Conservation (phyloP, 768 basidiomycete species). For the Boletellus sp. region DNA sequence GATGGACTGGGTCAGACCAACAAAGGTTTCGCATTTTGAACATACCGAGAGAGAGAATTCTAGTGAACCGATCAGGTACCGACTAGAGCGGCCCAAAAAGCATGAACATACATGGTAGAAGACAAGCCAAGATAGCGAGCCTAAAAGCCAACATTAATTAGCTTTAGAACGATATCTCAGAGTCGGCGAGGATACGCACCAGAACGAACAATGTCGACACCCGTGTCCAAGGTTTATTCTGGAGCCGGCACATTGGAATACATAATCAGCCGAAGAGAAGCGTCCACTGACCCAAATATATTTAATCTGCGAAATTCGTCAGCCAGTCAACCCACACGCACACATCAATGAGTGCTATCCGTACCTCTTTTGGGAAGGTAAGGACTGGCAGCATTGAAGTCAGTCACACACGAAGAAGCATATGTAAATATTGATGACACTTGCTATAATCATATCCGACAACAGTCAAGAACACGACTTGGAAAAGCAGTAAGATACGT, state of each 20-base stretch:
- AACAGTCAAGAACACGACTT: not conserved
- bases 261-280: not conserved
- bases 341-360: not conserved
- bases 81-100: no score
- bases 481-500: not conserved
- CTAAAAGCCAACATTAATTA: not conserved
- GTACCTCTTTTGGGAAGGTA: not conserved
- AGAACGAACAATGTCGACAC: not conserved
- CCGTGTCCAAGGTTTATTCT: not conserved
- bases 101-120: not conserved
- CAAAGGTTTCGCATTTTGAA: not conserved
- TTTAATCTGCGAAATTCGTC: not conserved
- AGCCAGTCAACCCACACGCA: not conserved
- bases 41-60: not conserved
- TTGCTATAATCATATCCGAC: not conserved
- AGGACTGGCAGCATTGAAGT: not conserved
- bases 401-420: not conserved
- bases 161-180: not conserved
- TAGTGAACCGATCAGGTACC: not conserved
- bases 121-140: constrained; percentile 1
- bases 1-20: not conserved
- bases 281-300: not conserved
- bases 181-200: not conserved
- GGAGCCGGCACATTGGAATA: not conserved
- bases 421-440: not conserved